Conservation (phyloP, 2,329 filamentous ascomycete species). For the Trichophyton schoenleinii region DNA sequence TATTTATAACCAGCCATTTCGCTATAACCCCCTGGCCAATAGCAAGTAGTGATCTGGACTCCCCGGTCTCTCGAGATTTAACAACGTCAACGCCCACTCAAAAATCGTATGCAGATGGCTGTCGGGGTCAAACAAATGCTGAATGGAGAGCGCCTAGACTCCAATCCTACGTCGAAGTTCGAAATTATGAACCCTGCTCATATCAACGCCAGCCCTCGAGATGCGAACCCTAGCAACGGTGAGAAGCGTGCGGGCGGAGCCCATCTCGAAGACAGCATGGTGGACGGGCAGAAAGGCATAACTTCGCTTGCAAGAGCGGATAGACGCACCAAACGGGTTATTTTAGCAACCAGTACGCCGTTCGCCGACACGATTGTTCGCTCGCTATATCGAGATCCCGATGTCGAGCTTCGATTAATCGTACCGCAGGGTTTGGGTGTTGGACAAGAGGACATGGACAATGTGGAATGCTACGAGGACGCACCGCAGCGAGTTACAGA, state of each 20-base stretch:
- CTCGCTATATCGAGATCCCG: slow-evolving; percentile 26
- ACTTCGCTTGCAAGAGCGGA: not conserved
- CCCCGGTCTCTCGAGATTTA: not conserved
- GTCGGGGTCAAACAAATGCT: not conserved
- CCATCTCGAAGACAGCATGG: not conserved
- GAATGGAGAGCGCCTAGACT: not conserved
- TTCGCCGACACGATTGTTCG: slow-evolving; percentile 30
- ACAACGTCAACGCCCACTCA: not conserved
- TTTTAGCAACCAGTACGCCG: slow-evolving; percentile 29
- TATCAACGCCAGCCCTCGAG: not conserved
- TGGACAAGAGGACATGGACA: slow-evolving; percentile 20
- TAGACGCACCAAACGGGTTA: slow-evolving; percentile 19
- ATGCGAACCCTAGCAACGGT: not conserved
- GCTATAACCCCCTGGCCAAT: not conserved
- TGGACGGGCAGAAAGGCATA: not conserved
- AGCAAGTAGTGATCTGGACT: not conserved
- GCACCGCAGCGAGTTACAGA: slow-evolving; percentile 21
- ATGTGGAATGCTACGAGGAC: slow-evolving; percentile 31
- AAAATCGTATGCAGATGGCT: not conserved
- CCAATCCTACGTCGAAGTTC: not conserved
- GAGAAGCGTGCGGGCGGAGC: not conserved
- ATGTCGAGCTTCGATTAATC: slow-evolving; percentile 32
- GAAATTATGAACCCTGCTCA: slow-evolving; percentile 1
- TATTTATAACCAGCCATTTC: not conserved
- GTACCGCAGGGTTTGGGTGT: slow-evolving; percentile 23